Base-by-base conservation (phyloP, 2,329 filamentous ascomycete genomes). In the Hypocreales sp. region DNA sequence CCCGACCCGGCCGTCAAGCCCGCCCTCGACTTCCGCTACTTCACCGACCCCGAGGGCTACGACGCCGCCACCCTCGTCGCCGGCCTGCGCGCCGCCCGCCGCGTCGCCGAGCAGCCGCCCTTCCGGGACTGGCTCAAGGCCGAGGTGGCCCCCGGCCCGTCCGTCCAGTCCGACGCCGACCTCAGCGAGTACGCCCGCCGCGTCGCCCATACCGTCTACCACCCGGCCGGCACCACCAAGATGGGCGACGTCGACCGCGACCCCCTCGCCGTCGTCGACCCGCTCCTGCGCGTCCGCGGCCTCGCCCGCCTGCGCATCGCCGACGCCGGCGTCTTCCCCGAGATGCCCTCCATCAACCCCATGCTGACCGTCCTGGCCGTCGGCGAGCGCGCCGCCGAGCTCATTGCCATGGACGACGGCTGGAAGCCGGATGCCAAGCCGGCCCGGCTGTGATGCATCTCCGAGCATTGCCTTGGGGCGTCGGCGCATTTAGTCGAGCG, bases 281-380 rank as follows among this genome's bases (percentile, higher is more conserved):
- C 67, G 15, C 61, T 76, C 45, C 55, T 92, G 35, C 77, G 69
- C 56, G 60, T 92, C 17, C 63, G 72, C 16, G 82, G 80, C 1
- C 53, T 92, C 36, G 70, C 72, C 58, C 72, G 70, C 17, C 54
- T 92, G 31, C 68, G 83, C 31, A 82, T 92, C 39, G 81, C 81
- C 2, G 83, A 92, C 50, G 83, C 83, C 0, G 81, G 83, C 42
- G 70, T 92, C 27, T 92, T 92, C 61, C 84, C 83, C 0, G 79
- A 79, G 34, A 92, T 92, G 72, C 66, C 79, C 24, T 79, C 69
- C 29, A 78, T 90, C 49, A 92, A 92, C 59, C 83, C 81, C 32
- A 90, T 92, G 84, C 59, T 92, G 46, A 93, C 83, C 2, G 83
- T 92, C 5, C 53, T 92, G 46, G 77, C 72, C 28, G 71, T 92